phyloP scores from a whole-genome alignment of 192 early-diverging fungal species.

The Podila clonocystis region DNA sequence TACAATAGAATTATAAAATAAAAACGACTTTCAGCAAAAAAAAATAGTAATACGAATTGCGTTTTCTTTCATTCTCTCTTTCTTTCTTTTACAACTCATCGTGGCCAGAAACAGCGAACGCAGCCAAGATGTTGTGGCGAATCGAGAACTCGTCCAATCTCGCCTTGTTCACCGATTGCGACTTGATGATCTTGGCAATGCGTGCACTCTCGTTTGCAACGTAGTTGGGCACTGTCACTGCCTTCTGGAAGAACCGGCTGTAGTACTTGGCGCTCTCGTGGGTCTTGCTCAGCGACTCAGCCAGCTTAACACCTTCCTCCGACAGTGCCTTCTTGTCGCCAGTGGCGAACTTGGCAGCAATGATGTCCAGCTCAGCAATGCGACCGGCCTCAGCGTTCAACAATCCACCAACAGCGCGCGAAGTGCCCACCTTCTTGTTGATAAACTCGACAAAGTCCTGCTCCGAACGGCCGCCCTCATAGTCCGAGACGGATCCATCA shows the following conservation, averaged over 20 bases:
- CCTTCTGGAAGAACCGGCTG: slow-evolving; percentile 92
- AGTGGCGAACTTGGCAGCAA: slow-evolving; percentile 71
- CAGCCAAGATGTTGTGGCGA: slow-evolving; percentile 79
- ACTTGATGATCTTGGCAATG: slow-evolving; percentile 79
- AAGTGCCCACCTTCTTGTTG: slow-evolving; percentile 89
- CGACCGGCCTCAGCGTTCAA: slow-evolving; percentile 65
- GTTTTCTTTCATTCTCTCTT: too few relatives aligned
- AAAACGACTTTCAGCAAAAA: too few relatives aligned
- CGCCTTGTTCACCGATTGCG: slow-evolving; percentile 69
- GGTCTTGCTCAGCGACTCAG: slow-evolving; percentile 48
- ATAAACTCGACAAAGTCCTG: slow-evolving; percentile 88
- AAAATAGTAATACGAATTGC: too few relatives aligned
- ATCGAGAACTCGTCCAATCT: slow-evolving; percentile 90
- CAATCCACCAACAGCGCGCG: slow-evolving; percentile 82
- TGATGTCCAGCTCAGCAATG: slow-evolving; percentile 65
- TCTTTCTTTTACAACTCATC: slow-evolving; percentile 47
- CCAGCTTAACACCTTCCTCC: slow-evolving; percentile 54
- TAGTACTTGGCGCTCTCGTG: slow-evolving; percentile 79
- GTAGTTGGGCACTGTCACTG: slow-evolving; percentile 74
- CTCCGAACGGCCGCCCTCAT: slow-evolving; percentile 80
- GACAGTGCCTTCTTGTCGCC: slow-evolving; percentile 66
- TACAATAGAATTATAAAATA: too few relatives aligned
- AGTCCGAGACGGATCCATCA: slow-evolving; percentile 72
- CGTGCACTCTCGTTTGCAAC: slow-evolving; percentile 82
- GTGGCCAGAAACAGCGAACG: slow-evolving; percentile 6